Percentiles rank a stretch among this genome's conserved stretches.
Conservation (phyloP, 768 basidiomycete species). For the Leccinum sublutescens region DNA sequence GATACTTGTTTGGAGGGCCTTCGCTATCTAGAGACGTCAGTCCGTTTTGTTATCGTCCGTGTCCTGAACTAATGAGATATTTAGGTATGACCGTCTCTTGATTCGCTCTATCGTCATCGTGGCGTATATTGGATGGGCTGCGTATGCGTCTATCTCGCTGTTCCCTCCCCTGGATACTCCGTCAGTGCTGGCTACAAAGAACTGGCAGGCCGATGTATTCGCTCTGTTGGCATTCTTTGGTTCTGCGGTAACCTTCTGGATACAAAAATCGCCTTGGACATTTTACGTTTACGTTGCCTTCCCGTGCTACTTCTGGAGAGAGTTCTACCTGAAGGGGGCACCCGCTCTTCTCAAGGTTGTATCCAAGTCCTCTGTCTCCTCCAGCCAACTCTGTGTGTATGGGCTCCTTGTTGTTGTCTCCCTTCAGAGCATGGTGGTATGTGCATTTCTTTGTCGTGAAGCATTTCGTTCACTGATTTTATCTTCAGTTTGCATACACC, state of each 20-base stretch:
- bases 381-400: constrained; percentile 23
- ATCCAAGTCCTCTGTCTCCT: constrained; percentile 25
- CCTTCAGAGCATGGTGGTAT: constrained; percentile 72
- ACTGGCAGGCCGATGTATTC: constrained; percentile 16
- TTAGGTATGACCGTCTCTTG: constrained; percentile 68
- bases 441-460: constrained; percentile 25
- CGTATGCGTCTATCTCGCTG: constrained; percentile 59
- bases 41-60: background rate
- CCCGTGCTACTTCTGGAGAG: constrained; percentile 76
- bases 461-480: background rate
- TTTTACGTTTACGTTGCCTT: constrained; percentile 77
- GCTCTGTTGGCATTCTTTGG: constrained; percentile 31
- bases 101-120: constrained; percentile 66
- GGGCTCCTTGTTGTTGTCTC: constrained; percentile 38
- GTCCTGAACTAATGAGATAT: constrained; percentile 7
- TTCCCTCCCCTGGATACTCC: constrained; percentile 40
- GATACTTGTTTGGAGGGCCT: constrained; percentile 55
- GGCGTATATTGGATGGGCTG: constrained; percentile 79
- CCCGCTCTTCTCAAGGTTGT: constrained; percentile 14
- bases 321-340: constrained; percentile 37
- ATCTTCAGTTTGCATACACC: constrained; percentile 61
- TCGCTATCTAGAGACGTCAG: constrained; percentile 72
- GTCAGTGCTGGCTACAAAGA: background rate
- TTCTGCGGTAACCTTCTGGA: constrained; percentile 51
- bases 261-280: constrained; percentile 67